Percentiles rank a stretch among this genome's conserved stretches.
Evolutionary conservation across 2,329 filamentous ascomycete species (phyloP).

Genomic region (Chaetomium globosum): DNA sequence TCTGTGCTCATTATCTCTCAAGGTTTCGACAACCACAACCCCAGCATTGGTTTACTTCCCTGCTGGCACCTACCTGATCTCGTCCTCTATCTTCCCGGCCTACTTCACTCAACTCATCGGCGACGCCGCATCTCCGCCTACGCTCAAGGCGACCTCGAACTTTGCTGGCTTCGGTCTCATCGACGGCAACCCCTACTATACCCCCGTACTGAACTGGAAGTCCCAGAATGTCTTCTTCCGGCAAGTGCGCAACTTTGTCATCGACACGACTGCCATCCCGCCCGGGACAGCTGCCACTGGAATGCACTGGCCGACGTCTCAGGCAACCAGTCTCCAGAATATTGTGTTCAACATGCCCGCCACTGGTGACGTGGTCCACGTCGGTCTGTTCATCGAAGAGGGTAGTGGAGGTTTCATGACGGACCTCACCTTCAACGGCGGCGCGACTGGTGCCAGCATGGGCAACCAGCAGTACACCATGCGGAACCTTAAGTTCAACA

Average conservation of each 20-base stretch:
- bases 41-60: constrained; percentile 51
- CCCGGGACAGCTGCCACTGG: constrained; percentile 53
- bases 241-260: constrained; percentile 60
- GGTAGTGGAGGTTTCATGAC: constrained; percentile 43
- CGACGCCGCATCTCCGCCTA: constrained; percentile 62
- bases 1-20: constrained; percentile 23
- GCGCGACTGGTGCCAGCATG: constrained; percentile 63
- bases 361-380: constrained; percentile 54
- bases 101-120: constrained; percentile 82
- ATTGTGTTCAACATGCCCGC: constrained; percentile 58
- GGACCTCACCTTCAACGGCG: constrained; percentile 65
- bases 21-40: constrained; percentile 47
- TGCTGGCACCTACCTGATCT: constrained; percentile 67
- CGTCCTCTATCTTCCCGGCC: constrained; percentile 69
- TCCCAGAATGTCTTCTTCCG: constrained; percentile 64
- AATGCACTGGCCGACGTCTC: constrained; percentile 71
- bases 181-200: constrained; percentile 53
- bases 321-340: constrained; percentile 64
- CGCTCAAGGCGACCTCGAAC: constrained; percentile 55
- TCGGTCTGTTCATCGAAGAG: constrained; percentile 60
- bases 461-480: constrained; percentile 72
- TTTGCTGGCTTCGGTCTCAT: constrained; percentile 56
- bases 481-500: constrained; percentile 66
- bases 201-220: constrained; percentile 51
- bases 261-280: constrained; percentile 60